Base-by-base conservation (phyloP, 1,284 basidiomycete species). In the Fistulina hepatica region DNA sequence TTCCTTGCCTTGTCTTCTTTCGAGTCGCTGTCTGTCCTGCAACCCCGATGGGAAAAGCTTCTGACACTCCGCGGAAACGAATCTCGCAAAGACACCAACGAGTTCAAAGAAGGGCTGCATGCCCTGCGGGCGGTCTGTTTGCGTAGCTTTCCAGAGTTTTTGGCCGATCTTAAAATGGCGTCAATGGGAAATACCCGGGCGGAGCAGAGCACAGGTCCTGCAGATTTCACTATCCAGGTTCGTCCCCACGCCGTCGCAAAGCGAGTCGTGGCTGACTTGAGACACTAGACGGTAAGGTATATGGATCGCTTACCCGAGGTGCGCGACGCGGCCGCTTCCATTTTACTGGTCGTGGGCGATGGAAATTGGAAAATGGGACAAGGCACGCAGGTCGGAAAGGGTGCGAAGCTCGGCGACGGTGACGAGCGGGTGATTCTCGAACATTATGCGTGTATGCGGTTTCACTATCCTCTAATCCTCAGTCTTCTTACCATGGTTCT, bases 321-420 rank as follows among this genome's bases (percentile, higher is more conserved):
- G 3, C 67, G 73, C 38, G 65, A 63, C 21, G 81, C 78, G 0
- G 80, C 76, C 9, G 69, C 69, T 1, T 62, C 79, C 2, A 73
- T 76, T 0, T 59, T 88, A 24, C 52, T 73, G 30, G 70, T 73
- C 1, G 67, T 88, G 2, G 83, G 83, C 1, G 83, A 88, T 44
- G 83, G 83, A 3, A 88, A 88, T 47, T 88, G 84, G 83, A 82
- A 74, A 57, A 86, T 88, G 83, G 83, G 84, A 4, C 81, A 84
- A 44, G 82, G 83, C 2, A 65, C 79, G 20, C 67, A 69, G 46
- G 71, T 78, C 3, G 71, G 69, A 4, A 75, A 73, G 47, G 55
- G 52, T 2, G 44, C 56, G 3, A 73, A 71, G 42, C 46, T 57
- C 2, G 60, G 61, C 5, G 73, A 74, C 31, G 63, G 66, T 13